Base-by-base conservation (phyloP, 306 rosid genomes). In the Morella rubra region DNA sequence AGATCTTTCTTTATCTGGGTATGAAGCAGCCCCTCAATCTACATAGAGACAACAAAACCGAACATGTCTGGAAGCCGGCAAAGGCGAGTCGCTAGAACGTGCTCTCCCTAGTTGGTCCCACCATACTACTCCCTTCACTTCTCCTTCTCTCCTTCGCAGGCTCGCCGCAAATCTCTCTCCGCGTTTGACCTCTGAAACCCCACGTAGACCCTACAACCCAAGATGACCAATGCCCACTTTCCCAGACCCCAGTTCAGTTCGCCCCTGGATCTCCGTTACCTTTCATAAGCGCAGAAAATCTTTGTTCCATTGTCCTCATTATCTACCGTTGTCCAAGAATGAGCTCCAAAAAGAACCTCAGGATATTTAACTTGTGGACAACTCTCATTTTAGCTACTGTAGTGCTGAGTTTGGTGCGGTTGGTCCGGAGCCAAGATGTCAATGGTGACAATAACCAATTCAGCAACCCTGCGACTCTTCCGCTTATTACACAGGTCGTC, bases 391-490 rank as follows among this genome's bases (percentile, higher is more conserved):
- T 87, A 49, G 72, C 70, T 66, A 59, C 84, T 56, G 37, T 86
- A 22, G 83, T 78, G 13, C 76, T 87, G 74, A 81, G 90, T 76
- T 87, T 83, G 78, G 71, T 82, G 13, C 52, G 68, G 54, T 81
- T 72, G 32, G 77, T 74, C 18, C 71, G 64, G 10, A 84, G 93
- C 82, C 99, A 95, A 77, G 81, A 81, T 45, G 75, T 83, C 61
- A 72, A 67, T 78, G 98, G 82, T 62, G 79, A 79, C 72, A 78
- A 66, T 60, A 77, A 83, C 70, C 90, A 84, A 22, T 62, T 89
- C 49, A 81, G 85, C 70, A 89, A 85, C 83, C 92, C 97, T 24
- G 86, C 87, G 32, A 85, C 90, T 58, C 90, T 85, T 82, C 96
- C 92, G 45, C 85, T 92, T 11, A 51, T 90, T 51, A 89, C 96